A percentile compares a stretch with the other conserved stretches of the same genome.
Evolutionary conservation across 1,284 basidiomycete species (phyloP).

Genomic region (Fomitiporia mediterranea): DNA sequence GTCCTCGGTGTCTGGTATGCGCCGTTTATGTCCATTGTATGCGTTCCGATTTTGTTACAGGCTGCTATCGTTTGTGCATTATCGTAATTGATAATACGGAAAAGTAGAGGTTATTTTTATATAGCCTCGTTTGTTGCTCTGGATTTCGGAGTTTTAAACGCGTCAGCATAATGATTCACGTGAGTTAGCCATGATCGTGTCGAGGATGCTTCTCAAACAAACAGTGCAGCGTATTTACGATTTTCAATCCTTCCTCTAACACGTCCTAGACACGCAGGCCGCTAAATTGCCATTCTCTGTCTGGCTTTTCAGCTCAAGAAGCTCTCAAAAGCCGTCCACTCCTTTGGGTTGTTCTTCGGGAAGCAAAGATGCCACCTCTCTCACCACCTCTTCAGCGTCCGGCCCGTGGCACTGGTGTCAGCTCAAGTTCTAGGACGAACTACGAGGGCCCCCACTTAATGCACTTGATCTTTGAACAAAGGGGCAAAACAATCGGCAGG

Average conservation of each 20-base stretch:
- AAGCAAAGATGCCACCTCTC: background rate
- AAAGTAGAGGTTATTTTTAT: background rate
- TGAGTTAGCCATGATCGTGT: background rate
- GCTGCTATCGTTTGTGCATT: slow-evolving; percentile 9
- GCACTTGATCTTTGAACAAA: too few relatives aligned
- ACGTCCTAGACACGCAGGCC: slow-evolving; percentile 3
- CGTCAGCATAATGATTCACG: too few relatives aligned
- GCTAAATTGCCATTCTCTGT: background rate
- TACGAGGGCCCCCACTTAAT: background rate
- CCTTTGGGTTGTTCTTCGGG: slow-evolving; percentile 1
- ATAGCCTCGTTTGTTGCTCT: background rate
- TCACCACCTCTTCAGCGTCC: background rate
- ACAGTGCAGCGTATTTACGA: background rate
- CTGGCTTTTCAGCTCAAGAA: background rate
- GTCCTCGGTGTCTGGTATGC: slow-evolving; percentile 70
- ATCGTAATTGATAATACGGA: background rate
- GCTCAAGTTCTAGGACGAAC: background rate
- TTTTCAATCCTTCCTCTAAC: background rate
- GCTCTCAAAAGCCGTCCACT: slow-evolving; percentile 12
- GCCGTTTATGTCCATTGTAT: slow-evolving; percentile 69
- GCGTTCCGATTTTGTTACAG: slow-evolving; percentile 65
- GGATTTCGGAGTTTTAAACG: too few relatives aligned
- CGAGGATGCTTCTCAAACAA: too few relatives aligned
- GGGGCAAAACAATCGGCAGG: background rate
- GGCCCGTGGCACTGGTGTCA: background rate